Percentiles rank a stretch among this genome's conserved stretches.
These are phyloP conservation scores for Backusella morwellensis DNA, from an alignment of 192 early-diverging fungal genomes.

Conservation along the genomic window DNA sequence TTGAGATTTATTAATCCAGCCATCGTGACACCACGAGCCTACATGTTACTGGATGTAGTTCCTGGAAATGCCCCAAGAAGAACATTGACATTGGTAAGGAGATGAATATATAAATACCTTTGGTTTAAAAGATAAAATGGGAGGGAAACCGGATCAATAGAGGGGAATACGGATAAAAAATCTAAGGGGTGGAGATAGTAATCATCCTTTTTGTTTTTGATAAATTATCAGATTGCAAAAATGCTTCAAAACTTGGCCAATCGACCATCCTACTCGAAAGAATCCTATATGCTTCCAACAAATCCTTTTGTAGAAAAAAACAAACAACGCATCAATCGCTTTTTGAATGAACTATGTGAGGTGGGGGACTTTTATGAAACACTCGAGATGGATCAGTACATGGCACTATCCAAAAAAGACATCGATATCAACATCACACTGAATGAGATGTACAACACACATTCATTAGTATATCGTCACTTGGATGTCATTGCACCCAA, in stretches of 20 bases:
- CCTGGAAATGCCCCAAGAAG: constrained; percentile 81
- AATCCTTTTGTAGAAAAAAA: constrained; percentile 93
- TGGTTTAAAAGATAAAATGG: background rate
- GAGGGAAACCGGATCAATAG: background rate
- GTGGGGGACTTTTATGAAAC: constrained; percentile 94
- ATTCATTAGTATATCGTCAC: constrained; percentile 79
- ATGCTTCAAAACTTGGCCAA: constrained; percentile 95
- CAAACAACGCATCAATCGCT: constrained; percentile 80
- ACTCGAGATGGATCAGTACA: constrained; percentile 98
- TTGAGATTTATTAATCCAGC: constrained; percentile 96
- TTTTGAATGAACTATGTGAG: constrained; percentile 91
- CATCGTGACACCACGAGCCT: constrained; percentile 91
- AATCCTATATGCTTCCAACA: constrained; percentile 86
- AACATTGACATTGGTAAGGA: constrained; percentile 76
- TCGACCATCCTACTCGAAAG: constrained; percentile 89
- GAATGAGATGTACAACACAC: constrained; percentile 95
- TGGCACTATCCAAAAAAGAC: constrained; percentile 92
- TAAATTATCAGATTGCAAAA: constrained; percentile 73
- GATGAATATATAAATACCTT: background rate
- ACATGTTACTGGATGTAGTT: constrained; percentile 85
- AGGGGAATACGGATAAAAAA: background rate
- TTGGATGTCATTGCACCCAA: constrained; percentile 75
- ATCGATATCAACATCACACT: constrained; percentile 85
- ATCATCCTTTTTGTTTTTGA: background rate
- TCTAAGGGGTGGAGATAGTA: background rate